Conservation (phyloP, 768 basidiomycete species). For the Collybia sp. region DNA sequence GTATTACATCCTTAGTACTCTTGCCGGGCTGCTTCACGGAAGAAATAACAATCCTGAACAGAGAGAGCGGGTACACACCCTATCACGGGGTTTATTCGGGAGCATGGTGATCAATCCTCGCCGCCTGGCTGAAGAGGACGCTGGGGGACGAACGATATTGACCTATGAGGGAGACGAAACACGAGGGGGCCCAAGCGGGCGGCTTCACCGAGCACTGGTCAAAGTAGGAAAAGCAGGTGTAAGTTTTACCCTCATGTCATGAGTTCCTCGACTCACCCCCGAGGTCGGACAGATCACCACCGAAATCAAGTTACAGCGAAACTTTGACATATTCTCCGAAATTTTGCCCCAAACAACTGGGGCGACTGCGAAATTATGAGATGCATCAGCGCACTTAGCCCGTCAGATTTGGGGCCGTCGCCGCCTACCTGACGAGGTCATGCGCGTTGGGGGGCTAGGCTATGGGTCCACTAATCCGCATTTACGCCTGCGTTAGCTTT, state of each 20-base stretch:
- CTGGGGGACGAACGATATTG: conserved; percentile 42
- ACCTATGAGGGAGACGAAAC: conserved; percentile 72
- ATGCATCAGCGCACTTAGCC: background rate
- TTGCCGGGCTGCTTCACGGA: conserved; percentile 47
- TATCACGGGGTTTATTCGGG: conserved; percentile 58
- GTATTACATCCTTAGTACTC: conserved; percentile 62
- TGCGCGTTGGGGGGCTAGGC: too few relatives aligned
- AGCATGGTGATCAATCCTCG: conserved; percentile 55
- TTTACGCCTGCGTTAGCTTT: too few relatives aligned
- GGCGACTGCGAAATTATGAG: conserved; percentile 22
- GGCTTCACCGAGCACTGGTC: conserved; percentile 54
- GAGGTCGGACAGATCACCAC: conserved; percentile 34
- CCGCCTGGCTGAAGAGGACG: conserved; percentile 29
- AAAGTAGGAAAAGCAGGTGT: conserved; percentile 47
- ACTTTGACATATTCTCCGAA: conserved; percentile 63
- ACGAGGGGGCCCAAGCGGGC: conserved; percentile 53
- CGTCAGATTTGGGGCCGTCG: background rate
- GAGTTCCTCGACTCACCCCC: conserved; percentile 1
- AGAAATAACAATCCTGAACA: conserved; percentile 37
- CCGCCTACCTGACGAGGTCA: too few relatives aligned
- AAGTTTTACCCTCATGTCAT: conserved; percentile 18
- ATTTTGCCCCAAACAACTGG: conserved; percentile 30
- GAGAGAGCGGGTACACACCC: conserved; percentile 33
- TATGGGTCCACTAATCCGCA: too few relatives aligned
- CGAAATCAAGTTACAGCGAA: conserved; percentile 51